Evolutionary conservation across 768 basidiomycete species (phyloP).

Genomic region (Tephrocybe sp.): DNA sequence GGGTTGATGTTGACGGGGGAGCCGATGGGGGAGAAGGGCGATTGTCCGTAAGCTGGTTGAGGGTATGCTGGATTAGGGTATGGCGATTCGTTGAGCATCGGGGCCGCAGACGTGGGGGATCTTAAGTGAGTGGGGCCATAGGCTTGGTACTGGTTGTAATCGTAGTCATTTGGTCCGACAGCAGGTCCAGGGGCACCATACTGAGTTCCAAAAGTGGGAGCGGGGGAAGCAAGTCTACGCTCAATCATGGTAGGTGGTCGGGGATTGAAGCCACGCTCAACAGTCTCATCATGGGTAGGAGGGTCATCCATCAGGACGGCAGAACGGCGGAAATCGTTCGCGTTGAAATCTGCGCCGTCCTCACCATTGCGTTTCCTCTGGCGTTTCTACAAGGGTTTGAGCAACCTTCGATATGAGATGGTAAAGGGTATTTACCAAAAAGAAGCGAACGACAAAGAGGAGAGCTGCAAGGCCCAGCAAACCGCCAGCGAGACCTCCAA

Average conservation of each 20-base stretch:
- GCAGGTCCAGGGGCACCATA: slow-evolving; percentile 27
- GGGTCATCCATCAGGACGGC: slow-evolving; percentile 58
- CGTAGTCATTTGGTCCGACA: slow-evolving; percentile 16
- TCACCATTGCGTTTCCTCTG: slow-evolving; percentile 42
- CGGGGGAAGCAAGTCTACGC: slow-evolving; percentile 25
- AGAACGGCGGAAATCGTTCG: slow-evolving; percentile 61
- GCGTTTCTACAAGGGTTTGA: slow-evolving; percentile 22
- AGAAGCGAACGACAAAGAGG: slow-evolving; percentile 42
- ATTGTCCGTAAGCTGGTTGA: slow-evolving; percentile 33
- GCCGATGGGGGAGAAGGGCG: slow-evolving; percentile 32
- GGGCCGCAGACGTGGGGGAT: slow-evolving; percentile 22
- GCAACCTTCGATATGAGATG: neutral
- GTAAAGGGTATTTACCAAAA: slow-evolving; percentile 35
- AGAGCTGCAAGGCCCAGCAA: slow-evolving; percentile 40
- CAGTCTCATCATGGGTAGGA: slow-evolving; percentile 37
- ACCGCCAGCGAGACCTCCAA: slow-evolving; percentile 46
- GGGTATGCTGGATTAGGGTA: slow-evolving; percentile 33
- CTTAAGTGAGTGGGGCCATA: slow-evolving; percentile 36
- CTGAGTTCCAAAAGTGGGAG: slow-evolving; percentile 31
- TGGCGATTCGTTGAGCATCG: slow-evolving; percentile 19
- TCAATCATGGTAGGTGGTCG: slow-evolving; percentile 49
- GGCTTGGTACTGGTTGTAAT: slow-evolving; percentile 24
- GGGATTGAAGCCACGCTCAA: slow-evolving; percentile 44
- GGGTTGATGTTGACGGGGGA: slow-evolving; percentile 26
- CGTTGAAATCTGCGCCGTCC: slow-evolving; percentile 48